Conservation (phyloP, 306 rosid species). For the Lotus japonicus region DNA sequence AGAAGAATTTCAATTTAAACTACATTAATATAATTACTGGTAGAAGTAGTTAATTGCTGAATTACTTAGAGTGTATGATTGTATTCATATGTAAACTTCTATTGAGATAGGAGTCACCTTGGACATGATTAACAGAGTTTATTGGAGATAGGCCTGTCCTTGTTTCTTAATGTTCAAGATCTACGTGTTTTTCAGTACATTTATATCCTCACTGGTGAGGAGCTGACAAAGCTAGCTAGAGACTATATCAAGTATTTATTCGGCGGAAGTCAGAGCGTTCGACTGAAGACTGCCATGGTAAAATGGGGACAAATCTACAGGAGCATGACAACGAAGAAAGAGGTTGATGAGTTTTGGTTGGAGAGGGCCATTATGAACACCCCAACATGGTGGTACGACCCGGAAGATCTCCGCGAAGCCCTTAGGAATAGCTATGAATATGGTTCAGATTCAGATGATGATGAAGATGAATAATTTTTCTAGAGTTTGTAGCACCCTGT, state of each 20-base stretch:
- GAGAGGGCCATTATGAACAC: conserved; percentile 43
- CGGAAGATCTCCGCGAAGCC: conserved; percentile 29
- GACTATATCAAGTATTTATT: conserved; percentile 58
- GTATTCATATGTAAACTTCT: conserved; percentile 8
- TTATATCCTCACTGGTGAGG: conserved; percentile 58
- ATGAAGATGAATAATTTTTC: background rate
- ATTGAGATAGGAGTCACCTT: background rate
- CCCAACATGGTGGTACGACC: conserved; percentile 48
- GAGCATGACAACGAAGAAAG: conserved; percentile 7
- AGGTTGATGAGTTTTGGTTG: conserved; percentile 29
- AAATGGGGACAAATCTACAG: conserved; percentile 32
- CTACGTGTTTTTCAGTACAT: conserved; percentile 50
- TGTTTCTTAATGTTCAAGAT: conserved; percentile 13
- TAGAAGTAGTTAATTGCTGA: background rate
- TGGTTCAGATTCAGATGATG: background rate
- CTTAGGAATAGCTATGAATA: conserved; percentile 5
- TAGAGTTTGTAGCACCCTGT: background rate
- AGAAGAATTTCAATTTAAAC: background rate
- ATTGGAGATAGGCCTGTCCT: background rate
- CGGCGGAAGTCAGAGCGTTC: conserved; percentile 42
- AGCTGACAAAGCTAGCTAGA: conserved; percentile 37
- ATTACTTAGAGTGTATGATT: background rate
- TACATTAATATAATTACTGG: background rate
- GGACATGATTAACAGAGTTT: background rate
- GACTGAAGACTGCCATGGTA: conserved; percentile 43